Base-by-base conservation (phyloP, 345 rosid species). In the Capsella bursapastoris region DNA sequence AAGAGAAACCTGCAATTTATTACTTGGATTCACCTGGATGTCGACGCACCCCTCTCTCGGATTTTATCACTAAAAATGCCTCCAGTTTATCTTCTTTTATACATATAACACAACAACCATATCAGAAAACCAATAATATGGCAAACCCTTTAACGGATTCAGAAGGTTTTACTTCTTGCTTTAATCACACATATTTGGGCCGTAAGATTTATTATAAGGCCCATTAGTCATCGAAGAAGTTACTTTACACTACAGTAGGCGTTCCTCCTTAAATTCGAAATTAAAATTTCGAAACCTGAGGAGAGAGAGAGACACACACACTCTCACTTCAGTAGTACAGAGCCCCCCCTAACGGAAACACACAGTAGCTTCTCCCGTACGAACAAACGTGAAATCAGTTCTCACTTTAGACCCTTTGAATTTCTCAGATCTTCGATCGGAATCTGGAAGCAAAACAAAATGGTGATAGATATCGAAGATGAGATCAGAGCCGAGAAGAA, bases 401-500 rank as follows among this genome's bases (percentile, higher is more conserved):
- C 31, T 65, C 45, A 6, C 56, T 47, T 59, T 11, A 22, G 3
- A 4, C n/a, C n/a, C 7, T 25, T 29, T 3, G 2, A 22, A 35
- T 62, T 5, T 45, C 69, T 15, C 43, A 57, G 41, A 63, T 35
- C 65, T 43, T 22, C 16, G 50, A 57, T 14, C 16, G 29, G 10
- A 69, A 34, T 41, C 60, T 6, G 47, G 29, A 38, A n/a, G 1
- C 35, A 37, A 37, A n/a, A 1, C 29, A 43, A 37, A 85, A 55
- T 85, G 83, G 74, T 83, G 32, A 73, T 83, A 7, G 84, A 80
- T 0, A 64, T 66, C 4, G 94, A 83, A 35, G 90, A 85, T 4
- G 92, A 87, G 62, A 71, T 84, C 75, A 83, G 85, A 83, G 91
- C 84, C 71, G 92, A 90, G 90, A 93, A 89, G 87, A 87, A 89